Percentiles rank a stretch among this genome's conserved stretches.
These are phyloP conservation scores for Globisporangium canariense DNA, from an alignment of 352 stramenopile species.

Conservation along the genomic window DNA sequence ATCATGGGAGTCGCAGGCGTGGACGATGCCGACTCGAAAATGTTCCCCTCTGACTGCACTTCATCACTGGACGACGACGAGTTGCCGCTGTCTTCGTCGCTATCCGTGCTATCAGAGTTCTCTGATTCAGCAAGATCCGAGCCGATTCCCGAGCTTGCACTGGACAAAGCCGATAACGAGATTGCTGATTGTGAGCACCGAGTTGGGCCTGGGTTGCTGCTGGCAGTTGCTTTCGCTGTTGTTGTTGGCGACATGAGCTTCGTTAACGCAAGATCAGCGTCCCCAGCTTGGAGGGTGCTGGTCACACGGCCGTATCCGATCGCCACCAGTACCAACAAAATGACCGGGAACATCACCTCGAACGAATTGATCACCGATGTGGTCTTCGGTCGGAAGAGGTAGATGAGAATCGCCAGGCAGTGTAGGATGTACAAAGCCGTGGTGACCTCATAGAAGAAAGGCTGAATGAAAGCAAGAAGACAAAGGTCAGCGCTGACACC, in stretches of 20 bases:
- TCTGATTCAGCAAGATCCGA: conserved; percentile 69
- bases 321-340: conserved; percentile 56
- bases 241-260: conserved; percentile 62
- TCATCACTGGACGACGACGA: conserved; percentile 76
- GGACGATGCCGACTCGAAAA: conserved; percentile 31
- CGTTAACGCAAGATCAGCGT: conserved; percentile 37
- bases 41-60: conserved; percentile 33
- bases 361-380: conserved; percentile 61
- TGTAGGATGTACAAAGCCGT: conserved; percentile 64
- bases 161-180: conserved; percentile 17
- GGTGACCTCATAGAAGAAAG: conserved; percentile 58
- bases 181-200: conserved; percentile 18
- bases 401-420: conserved; percentile 38
- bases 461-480: conserved; percentile 18
- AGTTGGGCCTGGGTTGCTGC: conserved; percentile 5
- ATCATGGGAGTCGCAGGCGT: conserved; percentile 21
- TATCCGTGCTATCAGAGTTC: conserved; percentile 75
- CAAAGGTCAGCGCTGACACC: not conserved
- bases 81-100: conserved; percentile 71
- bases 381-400: conserved; percentile 40
- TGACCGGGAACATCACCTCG: conserved; percentile 60
- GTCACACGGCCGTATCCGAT: conserved; percentile 78
- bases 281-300: conserved; percentile 58
- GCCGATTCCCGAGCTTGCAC: conserved; percentile 37
- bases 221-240: conserved; percentile 27